Evolutionary conservation across 805 yeast genomes (phyloP), one percentile per base, ranked within the genome.

Genomic region (Pachysolen tannophilus): DNA sequence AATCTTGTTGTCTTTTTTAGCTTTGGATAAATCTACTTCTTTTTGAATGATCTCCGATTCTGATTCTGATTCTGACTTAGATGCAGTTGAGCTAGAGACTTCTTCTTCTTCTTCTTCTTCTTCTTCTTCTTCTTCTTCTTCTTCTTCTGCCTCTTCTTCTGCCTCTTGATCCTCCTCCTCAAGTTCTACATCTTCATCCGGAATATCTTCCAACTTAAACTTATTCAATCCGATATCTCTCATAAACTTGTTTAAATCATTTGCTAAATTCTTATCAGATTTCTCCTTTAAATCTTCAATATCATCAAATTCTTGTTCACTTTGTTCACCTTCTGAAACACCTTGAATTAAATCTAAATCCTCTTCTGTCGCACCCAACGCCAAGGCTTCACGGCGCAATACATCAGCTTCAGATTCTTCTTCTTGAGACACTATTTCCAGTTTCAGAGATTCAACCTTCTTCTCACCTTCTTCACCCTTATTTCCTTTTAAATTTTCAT

Each of bases 281-380:
- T 43, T 49, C 34, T 60, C 70, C 35, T 60, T 56, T 37, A 55
- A 63, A 26, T 60, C 58, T n/a, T 49, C 63, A 20, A 55, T 67
- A n/a, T n/a, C n/a, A 20, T 61, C 75, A 38, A 67, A 67, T 41
- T 70, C 77, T 38, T 65, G 67, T 41, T 72, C 78, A 45, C 75
- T 68, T 20, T 60, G 66, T 20, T 63, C 72, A 23, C 67, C 78
- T 17, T 69, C 74, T 9, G 62, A 58, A 3, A 81, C 46, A 11
- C 68, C 82, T 23, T 69, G 67, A 9, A 88, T 46, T 33, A 87
- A 57, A 29, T 72, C 69, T 30, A 88, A 52, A 54, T 87, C 97
- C 16, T 78, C 88, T 45, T 83, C 92, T 11, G 85, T 69, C 15
- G 96, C 97, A 23, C 97, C 96, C 20, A 88, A 60, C 16, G 78